Percentiles rank a stretch among this genome's conserved stretches.
phyloP scores from a whole-genome alignment of 2,329 filamentous ascomycete species.

The Nemania diffusa region DNA sequence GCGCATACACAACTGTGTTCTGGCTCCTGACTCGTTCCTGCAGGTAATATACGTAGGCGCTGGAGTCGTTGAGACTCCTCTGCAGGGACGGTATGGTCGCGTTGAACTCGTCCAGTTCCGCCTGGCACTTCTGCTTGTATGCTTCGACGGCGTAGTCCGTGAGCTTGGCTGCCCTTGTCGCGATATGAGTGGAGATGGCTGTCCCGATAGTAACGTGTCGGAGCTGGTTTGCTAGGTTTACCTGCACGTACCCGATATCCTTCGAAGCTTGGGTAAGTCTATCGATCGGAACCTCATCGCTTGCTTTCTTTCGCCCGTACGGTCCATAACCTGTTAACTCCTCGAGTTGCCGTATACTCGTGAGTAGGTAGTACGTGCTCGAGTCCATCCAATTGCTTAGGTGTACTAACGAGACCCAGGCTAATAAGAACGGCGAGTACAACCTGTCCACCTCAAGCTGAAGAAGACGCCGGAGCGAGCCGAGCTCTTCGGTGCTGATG shows the following conservation, averaged over 20 bases:
- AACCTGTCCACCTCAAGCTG: conserved; percentile 15
- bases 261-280: conserved; percentile 26
- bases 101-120: conserved; percentile 24
- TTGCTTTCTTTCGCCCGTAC: conserved; percentile 13
- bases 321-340: conserved; percentile 28
- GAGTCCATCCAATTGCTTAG: conserved; percentile 32
- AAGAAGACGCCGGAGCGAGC: conserved; percentile 16
- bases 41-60: conserved; percentile 29
- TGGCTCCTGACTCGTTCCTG: conserved; percentile 30
- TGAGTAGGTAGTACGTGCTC: conserved; percentile 32
- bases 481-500: conserved; percentile 19
- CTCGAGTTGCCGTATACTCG: conserved; percentile 27
- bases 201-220: conserved; percentile 28
- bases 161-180: conserved; percentile 5
- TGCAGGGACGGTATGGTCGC: conserved; percentile 23
- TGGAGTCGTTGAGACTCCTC: conserved; percentile 27
- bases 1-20: conserved; percentile 30
- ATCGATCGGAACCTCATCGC: conserved; percentile 17
- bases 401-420: conserved; percentile 31
- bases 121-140: conserved; percentile 1
- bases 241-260: conserved; percentile 29
- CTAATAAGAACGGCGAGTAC: conserved; percentile 28
- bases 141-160: conserved; percentile 21
- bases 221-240: conserved; percentile 29
- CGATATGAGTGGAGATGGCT: conserved; percentile 20